Conservation (phyloP, 805 yeast genomes). For the Cyberlindnera petersonii region DNA sequence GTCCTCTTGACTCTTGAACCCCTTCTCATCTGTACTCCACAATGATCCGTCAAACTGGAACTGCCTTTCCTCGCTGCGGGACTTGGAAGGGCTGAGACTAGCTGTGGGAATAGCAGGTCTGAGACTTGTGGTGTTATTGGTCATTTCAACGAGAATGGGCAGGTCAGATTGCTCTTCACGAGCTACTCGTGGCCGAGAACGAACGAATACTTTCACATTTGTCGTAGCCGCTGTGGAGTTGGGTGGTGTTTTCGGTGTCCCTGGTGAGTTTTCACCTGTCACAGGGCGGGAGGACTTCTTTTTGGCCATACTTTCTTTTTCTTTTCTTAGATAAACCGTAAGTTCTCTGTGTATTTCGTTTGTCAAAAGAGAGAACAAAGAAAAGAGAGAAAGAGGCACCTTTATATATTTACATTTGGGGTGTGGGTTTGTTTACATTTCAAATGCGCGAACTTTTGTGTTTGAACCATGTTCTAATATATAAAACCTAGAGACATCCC, state of each 20-base stretch:
- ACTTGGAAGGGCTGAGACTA: constrained; percentile 16
- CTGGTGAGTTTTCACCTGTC: too few relatives aligned
- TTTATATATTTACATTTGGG: too few relatives aligned
- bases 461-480: too few relatives aligned
- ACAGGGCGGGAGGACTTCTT: background rate
- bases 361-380: too few relatives aligned
- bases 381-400: too few relatives aligned
- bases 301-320: background rate
- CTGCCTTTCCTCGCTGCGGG: constrained; percentile 22
- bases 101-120: constrained; percentile 8
- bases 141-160: constrained; percentile 21
- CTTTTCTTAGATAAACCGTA: background rate
- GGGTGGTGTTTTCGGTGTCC: background rate
- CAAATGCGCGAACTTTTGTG: constrained; percentile 1
- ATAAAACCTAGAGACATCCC: too few relatives aligned
- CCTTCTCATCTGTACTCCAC: constrained; percentile 39
- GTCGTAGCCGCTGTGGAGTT: constrained; percentile 1
- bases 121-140: constrained; percentile 12
- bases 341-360: background rate
- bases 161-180: constrained; percentile 19
- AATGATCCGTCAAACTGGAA: constrained; percentile 52
- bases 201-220: constrained; percentile 45
- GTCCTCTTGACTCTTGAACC: constrained; percentile 42
- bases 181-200: constrained; percentile 44
- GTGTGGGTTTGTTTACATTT: constrained; percentile 4